Conservation (phyloP, 192 early-diverging fungal genomes). For the Cetraspora pellucida region DNA sequence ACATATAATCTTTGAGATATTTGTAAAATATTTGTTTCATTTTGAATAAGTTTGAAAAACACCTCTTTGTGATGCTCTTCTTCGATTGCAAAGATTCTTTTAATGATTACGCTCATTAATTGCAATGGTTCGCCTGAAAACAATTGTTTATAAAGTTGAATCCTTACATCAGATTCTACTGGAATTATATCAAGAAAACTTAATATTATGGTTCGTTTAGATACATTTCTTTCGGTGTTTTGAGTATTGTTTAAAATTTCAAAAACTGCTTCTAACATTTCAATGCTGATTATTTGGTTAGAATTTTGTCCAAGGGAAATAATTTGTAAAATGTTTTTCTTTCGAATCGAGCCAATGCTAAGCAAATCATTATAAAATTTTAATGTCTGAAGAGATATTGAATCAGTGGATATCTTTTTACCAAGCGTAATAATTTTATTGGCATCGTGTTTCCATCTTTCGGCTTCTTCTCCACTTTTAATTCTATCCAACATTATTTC, state of each 20-base stretch:
- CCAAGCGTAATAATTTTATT: slow-evolving; percentile 10
- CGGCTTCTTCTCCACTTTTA: not conserved
- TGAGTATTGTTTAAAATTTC: not conserved
- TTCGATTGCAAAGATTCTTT: slow-evolving; percentile 19
- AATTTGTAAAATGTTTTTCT: not conserved
- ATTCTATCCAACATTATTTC: not conserved
- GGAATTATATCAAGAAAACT: slow-evolving; percentile 25
- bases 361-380: slow-evolving; percentile 32
- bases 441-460: slow-evolving; percentile 12
- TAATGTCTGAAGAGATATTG: slow-evolving; percentile 23
- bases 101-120: slow-evolving; percentile 17
- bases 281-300: not conserved
- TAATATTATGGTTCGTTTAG: slow-evolving; percentile 17
- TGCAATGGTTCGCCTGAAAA: slow-evolving; percentile 26
- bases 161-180: slow-evolving; percentile 11
- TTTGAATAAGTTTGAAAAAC: not conserved
- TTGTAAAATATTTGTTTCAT: not conserved
- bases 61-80: not conserved
- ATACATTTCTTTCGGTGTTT: not conserved
- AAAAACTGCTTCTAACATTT: slow-evolving; percentile 1
- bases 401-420: slow-evolving; percentile 5
- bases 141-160: slow-evolving; percentile 23
- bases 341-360: not conserved
- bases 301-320: not conserved
- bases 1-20: slow-evolving; percentile 2